Evolutionary conservation across 2,329 filamentous ascomycete species (phyloP).

Genomic region (Diaporthe ilicicola): DNA sequence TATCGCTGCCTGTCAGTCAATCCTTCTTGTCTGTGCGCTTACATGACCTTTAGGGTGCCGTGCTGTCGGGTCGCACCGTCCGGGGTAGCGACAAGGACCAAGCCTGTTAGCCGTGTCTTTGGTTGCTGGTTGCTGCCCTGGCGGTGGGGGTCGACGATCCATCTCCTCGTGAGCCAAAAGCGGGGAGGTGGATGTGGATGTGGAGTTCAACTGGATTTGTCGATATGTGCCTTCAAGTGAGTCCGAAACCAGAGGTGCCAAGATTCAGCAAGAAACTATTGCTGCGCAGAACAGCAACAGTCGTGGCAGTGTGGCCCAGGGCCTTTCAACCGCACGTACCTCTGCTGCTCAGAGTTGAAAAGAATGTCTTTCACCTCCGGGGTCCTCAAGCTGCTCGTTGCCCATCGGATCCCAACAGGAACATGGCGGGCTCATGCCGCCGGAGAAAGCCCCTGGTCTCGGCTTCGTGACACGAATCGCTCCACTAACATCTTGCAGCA

Average conservation of each 20-base stretch:
- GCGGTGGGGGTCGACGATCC: background rate
- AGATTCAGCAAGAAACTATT: no score
- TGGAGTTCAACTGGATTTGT: background rate
- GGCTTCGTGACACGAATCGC: background rate
- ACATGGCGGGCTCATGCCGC: background rate
- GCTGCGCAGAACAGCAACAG: no score
- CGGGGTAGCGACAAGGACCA: background rate
- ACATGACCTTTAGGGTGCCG: constrained; percentile 7
- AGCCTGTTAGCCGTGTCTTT: background rate
- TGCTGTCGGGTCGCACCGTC: constrained; percentile 18
- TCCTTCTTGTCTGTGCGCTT: background rate
- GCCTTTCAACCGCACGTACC: background rate
- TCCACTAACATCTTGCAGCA: background rate
- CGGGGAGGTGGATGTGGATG: background rate
- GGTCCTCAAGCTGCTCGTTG: background rate
- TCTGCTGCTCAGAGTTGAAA: background rate
- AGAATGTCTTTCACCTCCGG: background rate
- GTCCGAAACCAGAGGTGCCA: background rate
- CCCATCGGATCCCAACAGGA: background rate
- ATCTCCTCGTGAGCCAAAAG: background rate
- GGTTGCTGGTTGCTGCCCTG: no score
- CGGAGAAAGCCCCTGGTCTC: background rate
- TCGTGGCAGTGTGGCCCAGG: background rate
- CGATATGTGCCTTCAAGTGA: background rate
- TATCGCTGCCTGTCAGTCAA: constrained; percentile 20